phyloP scores from a whole-genome alignment of 1,139 yeast species.

The Schwanniomyces etchellsii region DNA sequence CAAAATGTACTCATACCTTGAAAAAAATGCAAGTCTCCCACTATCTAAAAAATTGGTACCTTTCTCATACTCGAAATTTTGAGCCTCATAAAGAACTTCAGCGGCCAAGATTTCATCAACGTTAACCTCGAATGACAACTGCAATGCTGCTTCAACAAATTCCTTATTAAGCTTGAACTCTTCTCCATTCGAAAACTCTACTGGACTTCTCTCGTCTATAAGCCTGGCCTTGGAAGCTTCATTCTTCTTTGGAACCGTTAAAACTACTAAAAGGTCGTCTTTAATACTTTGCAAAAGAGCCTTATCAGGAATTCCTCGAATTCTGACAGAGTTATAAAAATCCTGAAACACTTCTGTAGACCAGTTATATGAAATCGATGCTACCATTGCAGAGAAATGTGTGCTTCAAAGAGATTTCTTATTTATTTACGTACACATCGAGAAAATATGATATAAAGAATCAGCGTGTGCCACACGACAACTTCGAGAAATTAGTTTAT shows the following conservation, averaged over 20 bases:
- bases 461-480: no score
- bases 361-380: constrained; percentile 20
- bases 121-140: constrained; percentile 42
- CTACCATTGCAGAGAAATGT: background rate
- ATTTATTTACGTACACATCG: no score
- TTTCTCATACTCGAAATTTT: constrained; percentile 33
- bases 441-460: no score
- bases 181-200: constrained; percentile 47
- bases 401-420: background rate
- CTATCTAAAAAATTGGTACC: constrained; percentile 59
- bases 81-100: constrained; percentile 35
- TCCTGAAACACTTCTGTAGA: constrained; percentile 27
- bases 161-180: constrained; percentile 64
- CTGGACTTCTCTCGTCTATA: constrained; percentile 42
- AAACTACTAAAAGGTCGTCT: constrained; percentile 45
- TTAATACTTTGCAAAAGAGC: constrained; percentile 22
- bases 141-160: constrained; percentile 51
- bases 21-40: constrained; percentile 66
- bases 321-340: constrained; percentile 31
- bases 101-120: constrained; percentile 34
- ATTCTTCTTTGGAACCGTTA: constrained; percentile 47
- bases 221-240: constrained; percentile 50
- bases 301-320: constrained; percentile 20
- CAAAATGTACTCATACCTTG: constrained; percentile 65
- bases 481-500: no score